Evolutionary conservation across 2,329 filamentous ascomycete species (phyloP).

Genomic region (Fusarium proliferatum): DNA sequence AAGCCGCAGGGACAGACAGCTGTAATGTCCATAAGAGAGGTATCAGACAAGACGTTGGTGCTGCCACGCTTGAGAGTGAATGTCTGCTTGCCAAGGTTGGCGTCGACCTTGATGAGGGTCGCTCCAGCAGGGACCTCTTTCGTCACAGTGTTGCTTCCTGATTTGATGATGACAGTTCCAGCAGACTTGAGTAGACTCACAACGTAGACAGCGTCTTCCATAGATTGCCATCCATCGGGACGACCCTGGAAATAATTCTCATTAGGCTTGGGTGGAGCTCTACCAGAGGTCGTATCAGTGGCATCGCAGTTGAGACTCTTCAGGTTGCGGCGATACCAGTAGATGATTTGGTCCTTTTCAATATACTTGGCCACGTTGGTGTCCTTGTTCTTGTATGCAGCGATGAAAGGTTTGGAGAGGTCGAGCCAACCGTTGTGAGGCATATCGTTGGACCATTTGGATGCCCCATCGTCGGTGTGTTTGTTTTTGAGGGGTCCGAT

Average conservation of each 20-base stretch:
- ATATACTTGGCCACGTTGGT: constrained; percentile 55
- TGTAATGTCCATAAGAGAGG: constrained; percentile 61
- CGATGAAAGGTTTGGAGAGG: constrained; percentile 64
- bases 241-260: constrained; percentile 65
- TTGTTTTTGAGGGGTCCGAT: constrained; percentile 59
- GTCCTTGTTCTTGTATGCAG: constrained; percentile 61
- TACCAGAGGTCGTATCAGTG: constrained; percentile 61
- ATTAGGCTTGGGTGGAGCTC: constrained; percentile 55
- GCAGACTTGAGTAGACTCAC: constrained; percentile 61
- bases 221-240: constrained; percentile 61
- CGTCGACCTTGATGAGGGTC: constrained; percentile 54
- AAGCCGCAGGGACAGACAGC: constrained; percentile 62
- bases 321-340: constrained; percentile 66
- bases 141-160: constrained; percentile 55
- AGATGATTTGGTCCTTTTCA: constrained; percentile 60
- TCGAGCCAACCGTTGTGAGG: constrained; percentile 63
- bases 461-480: constrained; percentile 56
- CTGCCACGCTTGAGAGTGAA: constrained; percentile 59
- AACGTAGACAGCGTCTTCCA: constrained; percentile 63
- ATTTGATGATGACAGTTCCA: constrained; percentile 58
- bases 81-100: constrained; percentile 54
- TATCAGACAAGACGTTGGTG: constrained; percentile 56
- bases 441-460: constrained; percentile 63
- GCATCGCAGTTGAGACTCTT: constrained; percentile 60
- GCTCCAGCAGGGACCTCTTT: constrained; percentile 47